These are phyloP conservation scores for Neurospora tetrasperma DNA, from an alignment of 495 filamentous ascomycete genomes.

Conservation along the genomic window DNA sequence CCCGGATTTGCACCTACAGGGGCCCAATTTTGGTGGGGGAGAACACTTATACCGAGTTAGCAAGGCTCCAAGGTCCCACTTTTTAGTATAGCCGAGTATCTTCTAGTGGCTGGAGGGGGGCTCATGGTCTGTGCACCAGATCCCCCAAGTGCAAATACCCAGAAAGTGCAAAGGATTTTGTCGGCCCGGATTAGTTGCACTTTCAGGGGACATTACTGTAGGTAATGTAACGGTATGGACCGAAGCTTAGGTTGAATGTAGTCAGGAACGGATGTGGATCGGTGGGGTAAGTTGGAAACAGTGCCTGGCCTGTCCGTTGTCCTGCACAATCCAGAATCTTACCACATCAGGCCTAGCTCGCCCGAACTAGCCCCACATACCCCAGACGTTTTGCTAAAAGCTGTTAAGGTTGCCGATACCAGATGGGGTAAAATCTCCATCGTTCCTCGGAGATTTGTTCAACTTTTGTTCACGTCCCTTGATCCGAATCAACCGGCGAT, in stretches of 20 bases:
- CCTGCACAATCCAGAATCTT: background rate
- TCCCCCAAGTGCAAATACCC: too few species aligned
- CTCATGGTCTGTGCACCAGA: too few species aligned
- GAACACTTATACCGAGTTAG: too few species aligned
- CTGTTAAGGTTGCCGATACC: background rate
- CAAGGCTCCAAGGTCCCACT: too few species aligned
- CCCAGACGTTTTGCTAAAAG: background rate
- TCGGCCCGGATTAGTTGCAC: too few species aligned
- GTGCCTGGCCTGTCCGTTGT: background rate
- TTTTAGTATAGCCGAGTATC: too few species aligned
- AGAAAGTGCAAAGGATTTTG: too few species aligned
- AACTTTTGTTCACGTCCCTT: background rate
- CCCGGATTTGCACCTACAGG: too few species aligned
- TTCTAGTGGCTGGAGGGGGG: too few species aligned
- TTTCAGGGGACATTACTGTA: too few species aligned
- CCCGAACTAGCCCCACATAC: background rate
- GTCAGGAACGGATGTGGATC: background rate
- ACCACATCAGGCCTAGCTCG: background rate
- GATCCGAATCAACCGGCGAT: background rate
- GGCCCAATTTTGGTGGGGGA: too few species aligned
- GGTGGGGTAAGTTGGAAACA: background rate
- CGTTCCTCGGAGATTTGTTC: background rate
- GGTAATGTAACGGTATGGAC: background rate
- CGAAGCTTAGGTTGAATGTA: background rate
- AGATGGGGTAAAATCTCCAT: background rate